Conservation (phyloP, 2,329 filamentous ascomycete genomes). For the Diaporthe velutina region DNA sequence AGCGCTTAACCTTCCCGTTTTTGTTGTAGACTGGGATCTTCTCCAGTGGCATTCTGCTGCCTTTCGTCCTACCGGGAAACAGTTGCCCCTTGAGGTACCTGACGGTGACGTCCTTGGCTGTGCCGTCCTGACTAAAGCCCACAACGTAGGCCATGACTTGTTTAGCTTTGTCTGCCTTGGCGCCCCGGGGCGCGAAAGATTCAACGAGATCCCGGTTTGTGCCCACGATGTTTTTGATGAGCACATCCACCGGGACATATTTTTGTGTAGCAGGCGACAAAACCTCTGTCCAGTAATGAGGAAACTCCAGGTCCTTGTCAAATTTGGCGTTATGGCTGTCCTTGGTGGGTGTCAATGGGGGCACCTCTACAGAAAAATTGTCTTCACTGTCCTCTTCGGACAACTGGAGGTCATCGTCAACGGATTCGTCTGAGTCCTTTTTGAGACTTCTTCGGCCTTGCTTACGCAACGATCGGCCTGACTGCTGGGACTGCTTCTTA, state of each 20-base stretch:
- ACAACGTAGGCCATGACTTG: conserved; percentile 93
- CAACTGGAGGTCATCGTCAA: conserved; percentile 58
- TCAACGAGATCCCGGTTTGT: conserved; percentile 79
- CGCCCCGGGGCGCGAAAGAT: conserved; percentile 85
- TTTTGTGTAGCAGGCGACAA: conserved; percentile 85
- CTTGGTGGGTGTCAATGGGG: conserved; percentile 50
- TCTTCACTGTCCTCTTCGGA: conserved; percentile 68
- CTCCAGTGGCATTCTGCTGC: conserved; percentile 80
- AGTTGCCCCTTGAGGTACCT: conserved; percentile 87
- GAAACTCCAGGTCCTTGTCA: conserved; percentile 83
- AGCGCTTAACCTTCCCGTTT: conserved; percentile 80
- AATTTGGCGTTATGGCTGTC: conserved; percentile 58
- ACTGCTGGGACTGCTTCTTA: conserved; percentile 21
- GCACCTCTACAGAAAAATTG: conserved; percentile 70
- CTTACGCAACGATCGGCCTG: conserved; percentile 13
- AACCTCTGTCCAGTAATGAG: conserved; percentile 94
- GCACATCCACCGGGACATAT: conserved; percentile 82
- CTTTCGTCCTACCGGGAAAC: conserved; percentile 91
- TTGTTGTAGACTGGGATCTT: conserved; percentile 85
- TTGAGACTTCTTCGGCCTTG: conserved; percentile 39
- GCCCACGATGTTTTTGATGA: conserved; percentile 77
- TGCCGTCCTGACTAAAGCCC: conserved; percentile 85
- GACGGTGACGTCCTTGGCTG: conserved; percentile 94
- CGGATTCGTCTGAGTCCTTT: conserved; percentile 56
- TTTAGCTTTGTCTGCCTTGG: conserved; percentile 85